phyloP scores from a whole-genome alignment of 768 basidiomycete species.

The Suillus hirtellus region DNA sequence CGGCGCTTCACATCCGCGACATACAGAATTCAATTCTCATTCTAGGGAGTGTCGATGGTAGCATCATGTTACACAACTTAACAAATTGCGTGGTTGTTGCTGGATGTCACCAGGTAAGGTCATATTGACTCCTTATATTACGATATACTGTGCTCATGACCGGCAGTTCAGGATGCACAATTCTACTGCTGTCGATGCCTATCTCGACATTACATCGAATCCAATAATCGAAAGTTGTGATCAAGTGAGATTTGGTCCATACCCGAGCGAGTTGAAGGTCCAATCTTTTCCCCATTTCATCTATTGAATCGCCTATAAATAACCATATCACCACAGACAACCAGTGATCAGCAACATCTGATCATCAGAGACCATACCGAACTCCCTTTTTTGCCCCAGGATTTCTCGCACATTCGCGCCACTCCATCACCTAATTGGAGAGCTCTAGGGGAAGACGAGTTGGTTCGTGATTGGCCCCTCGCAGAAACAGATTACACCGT shows the following conservation, averaged over 20 bases:
- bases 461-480: conserved; percentile 26
- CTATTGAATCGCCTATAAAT: not conserved
- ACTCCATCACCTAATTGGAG: conserved; percentile 81
- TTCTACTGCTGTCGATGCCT: conserved; percentile 62
- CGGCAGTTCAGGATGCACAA: conserved; percentile 85
- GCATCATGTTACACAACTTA: conserved; percentile 70
- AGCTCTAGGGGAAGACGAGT: conserved; percentile 16
- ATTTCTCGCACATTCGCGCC: conserved; percentile 80
- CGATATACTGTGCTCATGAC: conserved; percentile 1
- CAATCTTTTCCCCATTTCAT: not conserved
- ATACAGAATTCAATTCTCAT: conserved; percentile 56
- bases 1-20: conserved; percentile 52
- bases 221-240: conserved; percentile 82
- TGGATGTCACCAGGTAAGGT: conserved; percentile 76
- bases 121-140: not conserved
- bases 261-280: conserved; percentile 41
- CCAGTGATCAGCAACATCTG: not conserved
- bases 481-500: not conserved
- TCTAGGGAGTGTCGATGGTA: conserved; percentile 65
- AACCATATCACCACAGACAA: not conserved
- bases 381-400: conserved; percentile 55
- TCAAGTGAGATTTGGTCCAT: conserved; percentile 60
- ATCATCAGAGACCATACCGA: not conserved
- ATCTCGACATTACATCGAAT: conserved; percentile 65
- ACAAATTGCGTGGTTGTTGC: conserved; percentile 63